phyloP scores from a whole-genome alignment of 257 asterid species.

The Forsythia viridissima region DNA sequence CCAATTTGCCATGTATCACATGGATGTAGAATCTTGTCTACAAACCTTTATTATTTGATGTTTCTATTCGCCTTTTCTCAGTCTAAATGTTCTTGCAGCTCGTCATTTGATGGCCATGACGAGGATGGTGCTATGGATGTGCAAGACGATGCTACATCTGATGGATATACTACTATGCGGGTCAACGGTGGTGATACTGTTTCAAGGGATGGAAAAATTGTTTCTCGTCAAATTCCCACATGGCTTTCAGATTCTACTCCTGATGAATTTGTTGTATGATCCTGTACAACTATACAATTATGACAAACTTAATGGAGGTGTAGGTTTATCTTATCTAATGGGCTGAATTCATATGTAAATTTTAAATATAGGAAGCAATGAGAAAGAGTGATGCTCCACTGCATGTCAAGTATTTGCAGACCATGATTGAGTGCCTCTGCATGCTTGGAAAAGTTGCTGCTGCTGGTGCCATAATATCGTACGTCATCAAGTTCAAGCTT shows the following conservation, averaged over 20 bases:
- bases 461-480: conserved; percentile 98
- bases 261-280: conserved; percentile 94
- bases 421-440: conserved; percentile 95
- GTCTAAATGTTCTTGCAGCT: conserved; percentile 49
- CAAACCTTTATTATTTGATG: conserved; percentile 10
- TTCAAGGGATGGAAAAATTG: conserved; percentile 47
- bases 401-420: conserved; percentile 92
- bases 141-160: conserved; percentile 56
- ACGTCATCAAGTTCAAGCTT: conserved; percentile 34
- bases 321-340: conserved; percentile 26
- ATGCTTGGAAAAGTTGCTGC: conserved; percentile 99
- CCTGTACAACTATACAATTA: conserved; percentile 33
- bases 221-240: conserved; percentile 67
- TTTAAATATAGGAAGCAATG: conserved; percentile 82
- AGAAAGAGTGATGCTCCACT: conserved; percentile 80
- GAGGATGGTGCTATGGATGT: conserved; percentile 64
- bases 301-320: conserved; percentile 20
- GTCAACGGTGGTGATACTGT: conserved; percentile 63
- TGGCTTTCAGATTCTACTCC: conserved; percentile 97
- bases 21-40: conserved; percentile 1
- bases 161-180: conserved; percentile 51
- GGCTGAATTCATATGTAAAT: conserved; percentile 25
- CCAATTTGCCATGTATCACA: conserved; percentile 16
- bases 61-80: conserved; percentile 23
- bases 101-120: conserved; percentile 71